Evolutionary conservation across 352 stramenopile genomes (phyloP), one percentile per base, ranked within the genome.

Genomic region (Globisporangium lucens): DNA sequence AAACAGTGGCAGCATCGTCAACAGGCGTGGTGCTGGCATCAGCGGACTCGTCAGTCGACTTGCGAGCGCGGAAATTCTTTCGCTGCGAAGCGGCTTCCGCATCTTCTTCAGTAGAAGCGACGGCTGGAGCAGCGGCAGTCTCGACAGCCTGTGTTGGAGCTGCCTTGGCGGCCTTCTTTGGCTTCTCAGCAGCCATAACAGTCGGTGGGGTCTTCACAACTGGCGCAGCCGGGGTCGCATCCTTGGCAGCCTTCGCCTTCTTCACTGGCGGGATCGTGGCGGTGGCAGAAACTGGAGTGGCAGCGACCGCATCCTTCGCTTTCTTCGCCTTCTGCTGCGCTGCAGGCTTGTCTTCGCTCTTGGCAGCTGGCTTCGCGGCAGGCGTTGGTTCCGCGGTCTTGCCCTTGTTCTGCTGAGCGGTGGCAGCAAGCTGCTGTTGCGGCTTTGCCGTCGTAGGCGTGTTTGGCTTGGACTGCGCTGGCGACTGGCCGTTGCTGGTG

Each of bases 271-370:
- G 27, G 5, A 35, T 41, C 17, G 27, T 24, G 13, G 17, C 17
- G 13, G 52, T 43, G 36, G 4, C 52, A 6, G 56, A 1, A 22
- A 33, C 15, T 60, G 51, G 53, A 7, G 38, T 13, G 2, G 52
- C 49, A 68, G 73, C 70, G 15, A 72, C 60, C 38, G 35, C 15
- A 49, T 69, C 65, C 52, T 67, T 67, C n/a, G 17, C 13, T 29
- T 67, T 41, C 24, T 79, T 75, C 63, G 75, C 76, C 35, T 60
- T 56, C 10, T 38, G 17, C 52, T 55, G 41, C 35, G 7, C 47
- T 3, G 22, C 46, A 17, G 43, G 20, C 29, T 56, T 64, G 41
- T 35, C 24, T 7, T 63, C 29, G 56, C 5, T 60, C 20, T 47
- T 49, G 15, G 63, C 62, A 46, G 38, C 29, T 27, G 33, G 13